Percentiles rank a stretch among this genome's conserved stretches.
These are phyloP conservation scores for Cinchona pubescens DNA, from an alignment of 257 asterid species.

Conservation along the genomic window DNA sequence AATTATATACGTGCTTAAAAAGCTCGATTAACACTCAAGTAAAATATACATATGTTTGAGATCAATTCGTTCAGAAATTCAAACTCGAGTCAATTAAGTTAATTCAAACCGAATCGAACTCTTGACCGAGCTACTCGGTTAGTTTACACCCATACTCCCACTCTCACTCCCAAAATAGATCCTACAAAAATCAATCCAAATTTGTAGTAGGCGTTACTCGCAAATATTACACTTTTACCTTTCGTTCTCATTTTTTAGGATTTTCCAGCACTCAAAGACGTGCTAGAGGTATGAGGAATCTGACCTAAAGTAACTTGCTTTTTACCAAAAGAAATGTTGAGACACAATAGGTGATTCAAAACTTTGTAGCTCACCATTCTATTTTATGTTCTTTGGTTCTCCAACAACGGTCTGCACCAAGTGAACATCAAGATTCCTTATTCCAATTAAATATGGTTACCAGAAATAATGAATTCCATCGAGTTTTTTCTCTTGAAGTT, in stretches of 20 bases:
- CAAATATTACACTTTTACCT: neutral
- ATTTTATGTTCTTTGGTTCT: constrained; percentile 25
- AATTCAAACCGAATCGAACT: no score
- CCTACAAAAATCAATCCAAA: constrained; percentile 10
- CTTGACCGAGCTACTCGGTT: no score
- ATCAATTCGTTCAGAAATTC: no score
- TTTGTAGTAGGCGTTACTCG: neutral
- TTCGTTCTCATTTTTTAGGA: neutral
- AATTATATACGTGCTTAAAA: no score
- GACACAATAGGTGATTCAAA: constrained; percentile 15
- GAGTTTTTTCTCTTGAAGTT: constrained; percentile 21
- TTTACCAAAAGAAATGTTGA: constrained; percentile 10
- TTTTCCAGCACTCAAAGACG: constrained; percentile 1
- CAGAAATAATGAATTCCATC: constrained; percentile 27
- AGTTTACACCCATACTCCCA: no score
- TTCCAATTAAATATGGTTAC: constrained; percentile 28
- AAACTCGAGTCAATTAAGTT: no score
- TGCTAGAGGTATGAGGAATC: constrained; percentile 48
- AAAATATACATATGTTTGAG: no score
- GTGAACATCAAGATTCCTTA: constrained; percentile 61
- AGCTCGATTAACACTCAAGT: no score
- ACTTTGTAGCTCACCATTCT: constrained; percentile 19
- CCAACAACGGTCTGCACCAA: constrained; percentile 83
- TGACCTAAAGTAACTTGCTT: constrained; percentile 36
- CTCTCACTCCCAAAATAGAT: no score